Evolutionary conservation across 2,329 filamentous ascomycete species (phyloP).

Genomic region (Lachnellula occidentalis): DNA sequence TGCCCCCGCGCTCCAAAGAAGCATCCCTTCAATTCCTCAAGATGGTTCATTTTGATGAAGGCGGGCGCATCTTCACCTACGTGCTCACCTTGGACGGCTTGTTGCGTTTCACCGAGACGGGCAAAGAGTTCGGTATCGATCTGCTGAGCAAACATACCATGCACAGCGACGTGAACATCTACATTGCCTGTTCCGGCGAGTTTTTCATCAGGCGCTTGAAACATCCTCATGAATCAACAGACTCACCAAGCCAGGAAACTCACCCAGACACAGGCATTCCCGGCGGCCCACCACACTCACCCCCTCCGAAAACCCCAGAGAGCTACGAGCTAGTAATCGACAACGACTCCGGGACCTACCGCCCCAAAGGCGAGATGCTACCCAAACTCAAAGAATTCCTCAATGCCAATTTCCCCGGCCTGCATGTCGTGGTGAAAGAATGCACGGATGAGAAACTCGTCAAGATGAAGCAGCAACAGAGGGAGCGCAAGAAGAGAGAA

Average conservation of each 20-base stretch:
- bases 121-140: conserved; percentile 92
- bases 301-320: conserved; percentile 42
- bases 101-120: conserved; percentile 89
- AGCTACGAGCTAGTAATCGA: conserved; percentile 87
- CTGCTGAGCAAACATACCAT: conserved; percentile 92
- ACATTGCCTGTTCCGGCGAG: conserved; percentile 88
- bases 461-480: conserved; percentile 71
- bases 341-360: conserved; percentile 91
- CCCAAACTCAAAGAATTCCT: conserved; percentile 68
- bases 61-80: conserved; percentile 85
- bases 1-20: conserved; percentile 60
- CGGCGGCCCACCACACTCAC: conserved; percentile 40
- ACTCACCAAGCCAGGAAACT: conserved; percentile 41
- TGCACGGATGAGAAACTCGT: conserved; percentile 72
- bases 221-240: conserved; percentile 42
- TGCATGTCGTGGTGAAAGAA: conserved; percentile 68
- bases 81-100: conserved; percentile 82
- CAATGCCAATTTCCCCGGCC: conserved; percentile 65
- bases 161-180: conserved; percentile 88
- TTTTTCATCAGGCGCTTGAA: conserved; percentile 77
- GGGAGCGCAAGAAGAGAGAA: conserved; percentile 64
- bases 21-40: conserved; percentile 78
- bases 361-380: conserved; percentile 73
- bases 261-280: conserved; percentile 46
- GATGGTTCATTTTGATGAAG: conserved; percentile 80